Evolutionary conservation across 768 basidiomycete species (phyloP).

Genomic region (Crassisporium funariophilum): DNA sequence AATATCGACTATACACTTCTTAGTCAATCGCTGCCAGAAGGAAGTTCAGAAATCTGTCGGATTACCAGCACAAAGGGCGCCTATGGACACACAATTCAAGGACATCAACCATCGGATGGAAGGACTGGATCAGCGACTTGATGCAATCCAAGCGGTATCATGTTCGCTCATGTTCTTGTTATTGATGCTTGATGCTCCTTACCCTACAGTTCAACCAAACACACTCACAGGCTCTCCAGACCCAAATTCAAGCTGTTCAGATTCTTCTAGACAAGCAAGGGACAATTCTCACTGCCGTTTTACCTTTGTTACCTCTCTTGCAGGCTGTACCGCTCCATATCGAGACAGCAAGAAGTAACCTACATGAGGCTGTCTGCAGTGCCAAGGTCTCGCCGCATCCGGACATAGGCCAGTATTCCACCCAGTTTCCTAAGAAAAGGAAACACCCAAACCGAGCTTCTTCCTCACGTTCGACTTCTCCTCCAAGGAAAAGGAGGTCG

Average conservation of each 20-base stretch:
- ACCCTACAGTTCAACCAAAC: slow-evolving; percentile 46
- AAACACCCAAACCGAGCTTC: too few species aligned
- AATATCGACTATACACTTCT: slow-evolving; percentile 7
- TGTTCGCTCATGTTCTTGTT: not conserved
- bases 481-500: too few species aligned
- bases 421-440: too few species aligned
- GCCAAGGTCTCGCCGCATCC: too few species aligned
- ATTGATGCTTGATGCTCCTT: too few species aligned
- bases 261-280: slow-evolving; percentile 65
- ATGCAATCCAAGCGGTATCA: slow-evolving; percentile 55
- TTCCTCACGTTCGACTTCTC: too few species aligned
- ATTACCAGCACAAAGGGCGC: slow-evolving; percentile 49
- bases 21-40: slow-evolving; percentile 66
- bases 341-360: slow-evolving; percentile 38
- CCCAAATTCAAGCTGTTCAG: slow-evolving; percentile 57
- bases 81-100: slow-evolving; percentile 42
- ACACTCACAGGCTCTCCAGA: slow-evolving; percentile 49
- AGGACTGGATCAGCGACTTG: slow-evolving; percentile 54
- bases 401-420: too few species aligned
- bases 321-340: slow-evolving; percentile 63
- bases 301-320: slow-evolving; percentile 62
- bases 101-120: slow-evolving; percentile 45
- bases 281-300: slow-evolving; percentile 52
- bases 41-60: slow-evolving; percentile 63
- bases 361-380: slow-evolving; percentile 31